Conservation (phyloP, 1,139 yeast genomes). For the Tardiomyces digboiensis region DNA sequence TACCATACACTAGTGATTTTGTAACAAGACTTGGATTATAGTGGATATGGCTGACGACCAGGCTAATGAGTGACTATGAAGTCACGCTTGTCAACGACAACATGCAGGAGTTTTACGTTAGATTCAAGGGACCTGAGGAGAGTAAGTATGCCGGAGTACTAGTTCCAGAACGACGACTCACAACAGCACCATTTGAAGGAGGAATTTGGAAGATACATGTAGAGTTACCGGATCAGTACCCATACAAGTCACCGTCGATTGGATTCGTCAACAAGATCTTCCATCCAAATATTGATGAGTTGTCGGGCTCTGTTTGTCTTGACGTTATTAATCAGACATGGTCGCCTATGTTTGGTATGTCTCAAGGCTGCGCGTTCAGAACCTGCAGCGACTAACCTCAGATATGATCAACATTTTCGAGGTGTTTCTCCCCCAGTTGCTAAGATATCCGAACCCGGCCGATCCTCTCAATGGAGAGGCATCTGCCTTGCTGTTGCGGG, state of each 20-base stretch:
- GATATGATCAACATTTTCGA: slow-evolving; percentile 75
- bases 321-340: slow-evolving; percentile 97
- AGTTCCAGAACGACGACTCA: neutral
- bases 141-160: slow-evolving; percentile 24
- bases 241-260: slow-evolving; percentile 91
- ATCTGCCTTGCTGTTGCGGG: slow-evolving; percentile 67
- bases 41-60: slow-evolving; percentile 12
- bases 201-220: slow-evolving; percentile 92
- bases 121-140: slow-evolving; percentile 81
- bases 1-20: no score
- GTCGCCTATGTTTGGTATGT: slow-evolving; percentile 89
- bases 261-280: slow-evolving; percentile 88
- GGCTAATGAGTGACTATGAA: slow-evolving; percentile 88
- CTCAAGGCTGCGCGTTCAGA: neutral
- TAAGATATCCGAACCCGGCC: slow-evolving; percentile 87
- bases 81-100: slow-evolving; percentile 80
- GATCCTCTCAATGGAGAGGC: slow-evolving; percentile 95
- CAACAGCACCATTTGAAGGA: slow-evolving; percentile 65
- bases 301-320: slow-evolving; percentile 88
- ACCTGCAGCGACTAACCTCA: neutral
- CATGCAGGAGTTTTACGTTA: slow-evolving; percentile 84
- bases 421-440: slow-evolving; percentile 83
- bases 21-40: no score
- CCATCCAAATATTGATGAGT: slow-evolving; percentile 74
- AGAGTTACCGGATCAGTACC: slow-evolving; percentile 92